phyloP scores from a whole-genome alignment of 352 stramenopile genomes.

The Elongisporangium anandrum region DNA sequence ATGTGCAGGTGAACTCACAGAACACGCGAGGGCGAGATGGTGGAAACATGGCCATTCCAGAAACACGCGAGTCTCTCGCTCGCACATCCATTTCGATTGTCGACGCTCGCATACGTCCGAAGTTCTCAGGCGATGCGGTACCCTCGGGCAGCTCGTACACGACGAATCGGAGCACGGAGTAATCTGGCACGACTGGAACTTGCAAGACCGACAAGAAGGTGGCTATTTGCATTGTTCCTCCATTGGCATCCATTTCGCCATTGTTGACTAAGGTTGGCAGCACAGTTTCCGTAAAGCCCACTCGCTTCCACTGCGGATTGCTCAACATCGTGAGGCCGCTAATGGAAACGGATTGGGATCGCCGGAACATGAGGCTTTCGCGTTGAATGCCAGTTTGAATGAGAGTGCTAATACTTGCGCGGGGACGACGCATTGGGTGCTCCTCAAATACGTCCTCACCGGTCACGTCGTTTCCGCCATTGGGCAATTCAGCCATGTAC shows the following conservation, averaged over 20 bases:
- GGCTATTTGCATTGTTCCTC: constrained; percentile 36
- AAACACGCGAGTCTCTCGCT: constrained; percentile 45
- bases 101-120: constrained; percentile 28
- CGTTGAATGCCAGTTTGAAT: constrained; percentile 68
- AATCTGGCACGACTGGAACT: constrained; percentile 58
- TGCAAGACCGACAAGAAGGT: constrained; percentile 79
- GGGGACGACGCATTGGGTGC: constrained; percentile 37
- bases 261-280: constrained; percentile 49
- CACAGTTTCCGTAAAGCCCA: constrained; percentile 77
- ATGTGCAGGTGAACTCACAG: constrained; percentile 74
- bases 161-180: constrained; percentile 72
- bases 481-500: constrained; percentile 54
- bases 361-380: constrained; percentile 52
- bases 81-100: constrained; percentile 56
- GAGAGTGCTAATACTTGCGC: constrained; percentile 67
- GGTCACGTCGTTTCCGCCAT: constrained; percentile 43
- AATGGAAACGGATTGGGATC: constrained; percentile 43
- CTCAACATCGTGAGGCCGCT: constrained; percentile 18
- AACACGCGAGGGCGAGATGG: constrained; percentile 64
- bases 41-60: constrained; percentile 50
- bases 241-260: background rate
- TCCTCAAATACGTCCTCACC: constrained; percentile 54
- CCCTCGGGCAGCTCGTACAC: constrained; percentile 78
- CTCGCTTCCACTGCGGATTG: constrained; percentile 50
- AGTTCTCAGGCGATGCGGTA: constrained; percentile 14